Base-by-base conservation (phyloP, 169 alveolate genomes). In the Eimeria maxima region DNA sequence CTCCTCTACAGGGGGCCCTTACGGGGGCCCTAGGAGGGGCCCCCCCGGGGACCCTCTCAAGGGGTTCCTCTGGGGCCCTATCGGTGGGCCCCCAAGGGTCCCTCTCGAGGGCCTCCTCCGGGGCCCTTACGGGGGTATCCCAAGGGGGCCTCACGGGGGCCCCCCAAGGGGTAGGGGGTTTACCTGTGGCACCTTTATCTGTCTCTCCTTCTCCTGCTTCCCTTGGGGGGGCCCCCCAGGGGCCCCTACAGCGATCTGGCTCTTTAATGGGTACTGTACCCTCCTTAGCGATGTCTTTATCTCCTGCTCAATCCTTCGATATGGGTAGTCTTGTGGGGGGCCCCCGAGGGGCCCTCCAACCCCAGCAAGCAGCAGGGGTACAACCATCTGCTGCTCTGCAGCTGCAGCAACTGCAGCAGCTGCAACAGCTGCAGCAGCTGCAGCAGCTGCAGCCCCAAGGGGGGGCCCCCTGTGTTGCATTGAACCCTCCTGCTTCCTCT, bases 181-280 rank as follows among this genome's bases (percentile, higher is more conserved):
- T 74, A 44, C 20, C 10, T 11, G 22, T 29, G 50, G 33, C 42
- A 44, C 44, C 84, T 11, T 74, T 3, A 53, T 6, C 18, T 11
- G 84, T 50, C 57, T 29, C 84, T 29, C 84, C 84, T 11, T 50
- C 14, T 44, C 53, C 84, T 27, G 84, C 84, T 10, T 2, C 84
- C 44, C 33, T 29, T 18, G 33, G 84, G 84, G 84, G 45, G 53
- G 57, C 84, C 84, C 45, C 84, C 84, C 84, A 74, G 53, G 38
- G 50, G 84, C 84, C 84, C 45, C 27, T 42, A 42, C 84, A 27
- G 57, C 44, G 53, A 16, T 22, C 27, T 2, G 53, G 53, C 13
- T 67, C 76, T 67, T 27, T 67, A 29, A 22, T 67, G 76, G 33
- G 57, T 20, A 27, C 84, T 14, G 45, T 74, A 33, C 53, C 84